These are phyloP conservation scores for Chlorencoelia australis DNA, from an alignment of 2,329 filamentous ascomycete species.

Conservation along the genomic window DNA sequence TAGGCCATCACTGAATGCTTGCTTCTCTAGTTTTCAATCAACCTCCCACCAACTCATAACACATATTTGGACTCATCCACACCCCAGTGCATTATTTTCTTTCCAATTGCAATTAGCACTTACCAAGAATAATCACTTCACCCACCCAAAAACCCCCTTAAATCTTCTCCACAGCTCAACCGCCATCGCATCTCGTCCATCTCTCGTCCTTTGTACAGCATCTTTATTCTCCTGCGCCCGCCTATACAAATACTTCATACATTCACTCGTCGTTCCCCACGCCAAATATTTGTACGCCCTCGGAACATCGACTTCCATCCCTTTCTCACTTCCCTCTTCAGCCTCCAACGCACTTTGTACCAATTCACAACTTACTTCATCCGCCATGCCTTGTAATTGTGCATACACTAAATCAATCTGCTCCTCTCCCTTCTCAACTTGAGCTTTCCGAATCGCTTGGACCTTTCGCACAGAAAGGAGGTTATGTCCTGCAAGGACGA, in stretches of 20 bases:
- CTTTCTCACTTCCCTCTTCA: constrained; percentile 17
- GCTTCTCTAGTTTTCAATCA: too few species aligned
- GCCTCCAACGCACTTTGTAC: constrained; percentile 17
- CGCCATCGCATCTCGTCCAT: constrained; percentile 53
- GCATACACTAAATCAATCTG: constrained; percentile 49
- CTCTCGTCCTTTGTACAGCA: constrained; percentile 52
- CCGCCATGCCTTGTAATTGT: constrained; percentile 91
- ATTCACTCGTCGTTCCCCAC: constrained; percentile 66
- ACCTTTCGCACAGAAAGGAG: constrained; percentile 55
- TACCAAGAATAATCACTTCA: too few species aligned
- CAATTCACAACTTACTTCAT: constrained; percentile 70
- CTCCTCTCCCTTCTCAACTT: constrained; percentile 28
- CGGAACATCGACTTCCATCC: constrained; percentile 37
- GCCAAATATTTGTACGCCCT: constrained; percentile 57
- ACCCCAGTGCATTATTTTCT: too few species aligned
- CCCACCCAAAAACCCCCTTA: constrained; percentile 32
- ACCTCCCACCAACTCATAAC: too few species aligned
- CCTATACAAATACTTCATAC: constrained; percentile 62
- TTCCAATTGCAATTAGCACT: too few species aligned
- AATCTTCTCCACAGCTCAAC: constrained; percentile 48
- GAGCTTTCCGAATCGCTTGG: constrained; percentile 39
- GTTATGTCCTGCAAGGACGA: constrained; percentile 81
- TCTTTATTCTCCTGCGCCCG: constrained; percentile 67
- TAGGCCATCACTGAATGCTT: too few species aligned
- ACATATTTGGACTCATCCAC: too few species aligned